Conservation (phyloP, 768 basidiomycete species). For the Wakefieldia striispora region DNA sequence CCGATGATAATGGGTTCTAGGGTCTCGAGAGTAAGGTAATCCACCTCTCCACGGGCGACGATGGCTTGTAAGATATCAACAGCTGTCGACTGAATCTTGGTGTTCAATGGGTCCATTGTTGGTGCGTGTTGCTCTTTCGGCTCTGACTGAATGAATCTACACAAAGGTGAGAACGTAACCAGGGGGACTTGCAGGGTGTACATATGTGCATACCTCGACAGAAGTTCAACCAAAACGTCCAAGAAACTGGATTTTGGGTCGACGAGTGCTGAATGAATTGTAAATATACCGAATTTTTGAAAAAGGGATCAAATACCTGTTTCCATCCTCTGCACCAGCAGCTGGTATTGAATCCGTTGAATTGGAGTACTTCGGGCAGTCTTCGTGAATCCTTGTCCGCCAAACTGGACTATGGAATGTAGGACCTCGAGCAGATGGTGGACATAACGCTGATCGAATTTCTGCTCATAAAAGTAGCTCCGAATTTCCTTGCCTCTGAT, state of each 20-base stretch:
- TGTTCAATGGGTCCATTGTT: constrained; percentile 62
- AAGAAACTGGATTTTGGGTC: constrained; percentile 67
- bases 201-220: constrained; percentile 66
- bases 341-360: constrained; percentile 62
- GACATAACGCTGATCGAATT: constrained; percentile 74
- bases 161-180: constrained; percentile 3
- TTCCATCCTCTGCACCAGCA: constrained; percentile 60
- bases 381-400: constrained; percentile 85
- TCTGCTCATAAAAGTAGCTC: constrained; percentile 64
- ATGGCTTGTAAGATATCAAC: constrained; percentile 84
- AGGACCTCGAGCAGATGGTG: constrained; percentile 77
- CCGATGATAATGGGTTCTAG: constrained; percentile 71
- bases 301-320: constrained; percentile 41
- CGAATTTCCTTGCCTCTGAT: constrained; percentile 66
- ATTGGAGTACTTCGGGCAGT: constrained; percentile 63
- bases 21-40: constrained; percentile 52
- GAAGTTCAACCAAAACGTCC: constrained; percentile 69
- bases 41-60: constrained; percentile 78
- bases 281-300: constrained; percentile 5
- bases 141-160: constrained; percentile 77
- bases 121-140: constrained; percentile 47
- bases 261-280: constrained; percentile 25
- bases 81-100: constrained; percentile 65
- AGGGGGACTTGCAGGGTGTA: constrained; percentile 9
- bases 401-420: constrained; percentile 76